Evolutionary conservation across 345 rosid species (phyloP).

Genomic region (Rubroshorea leprosula): DNA sequence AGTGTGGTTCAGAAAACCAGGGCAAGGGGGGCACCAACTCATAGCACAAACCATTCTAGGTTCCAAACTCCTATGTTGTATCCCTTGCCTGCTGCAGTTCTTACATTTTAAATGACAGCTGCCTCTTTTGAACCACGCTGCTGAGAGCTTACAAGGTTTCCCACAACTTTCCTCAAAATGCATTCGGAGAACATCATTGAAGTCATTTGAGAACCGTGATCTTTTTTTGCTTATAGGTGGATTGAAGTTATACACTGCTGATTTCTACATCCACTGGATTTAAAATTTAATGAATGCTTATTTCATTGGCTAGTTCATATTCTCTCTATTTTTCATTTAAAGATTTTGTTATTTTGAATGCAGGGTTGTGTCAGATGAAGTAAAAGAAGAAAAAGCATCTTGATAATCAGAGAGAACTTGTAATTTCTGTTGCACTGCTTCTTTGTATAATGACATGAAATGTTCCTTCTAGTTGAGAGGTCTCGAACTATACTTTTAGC

Average conservation of each 20-base stretch:
- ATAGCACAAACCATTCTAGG: too few relatives aligned
- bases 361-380: not conserved
- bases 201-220: too few relatives aligned
- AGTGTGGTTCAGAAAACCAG: too few relatives aligned
- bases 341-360: not conserved
- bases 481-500: too few relatives aligned
- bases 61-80: too few relatives aligned
- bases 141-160: too few relatives aligned
- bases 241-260: not conserved
- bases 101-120: too few relatives aligned
- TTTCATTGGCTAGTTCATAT: not conserved
- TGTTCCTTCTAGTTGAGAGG: not conserved
- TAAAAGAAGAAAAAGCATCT: not conserved
- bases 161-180: not conserved
- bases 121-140: too few relatives aligned
- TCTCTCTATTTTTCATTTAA: not conserved
- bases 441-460: not conserved
- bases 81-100: too few relatives aligned
- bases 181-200: not conserved
- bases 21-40: too few relatives aligned
- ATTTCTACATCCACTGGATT: not conserved
- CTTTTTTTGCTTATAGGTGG: not conserved
- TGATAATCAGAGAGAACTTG: not conserved
- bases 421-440: not conserved
- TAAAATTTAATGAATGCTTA: not conserved